Evolutionary conservation across 2,329 filamentous ascomycete genomes (phyloP).

Genomic region (Ophiostoma himal-ulmi): DNA sequence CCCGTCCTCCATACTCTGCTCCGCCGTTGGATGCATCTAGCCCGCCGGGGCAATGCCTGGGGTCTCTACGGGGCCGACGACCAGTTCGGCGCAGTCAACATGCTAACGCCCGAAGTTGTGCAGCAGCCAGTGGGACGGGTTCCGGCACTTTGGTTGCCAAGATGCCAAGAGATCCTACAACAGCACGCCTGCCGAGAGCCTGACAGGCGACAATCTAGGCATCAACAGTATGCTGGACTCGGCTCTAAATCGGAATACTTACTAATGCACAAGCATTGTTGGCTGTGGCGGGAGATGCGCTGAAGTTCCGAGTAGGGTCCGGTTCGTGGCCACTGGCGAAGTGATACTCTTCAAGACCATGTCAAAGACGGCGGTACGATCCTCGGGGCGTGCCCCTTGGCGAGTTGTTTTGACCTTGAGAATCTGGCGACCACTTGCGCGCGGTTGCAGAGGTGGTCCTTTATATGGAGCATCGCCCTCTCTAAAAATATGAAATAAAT

Average conservation of each 20-base stretch:
- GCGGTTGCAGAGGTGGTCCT: background rate
- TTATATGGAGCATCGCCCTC: background rate
- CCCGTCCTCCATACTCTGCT: conserved; percentile 20
- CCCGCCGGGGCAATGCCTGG: conserved; percentile 35
- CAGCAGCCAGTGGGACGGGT: conserved; percentile 37
- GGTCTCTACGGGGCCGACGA: conserved; percentile 42
- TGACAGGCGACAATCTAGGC: conserved; percentile 35
- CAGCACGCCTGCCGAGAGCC: conserved; percentile 36
- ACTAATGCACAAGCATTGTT: background rate
- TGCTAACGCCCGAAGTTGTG: conserved; percentile 45
- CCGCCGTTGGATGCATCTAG: conserved; percentile 24
- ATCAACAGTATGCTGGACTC: conserved; percentile 33
- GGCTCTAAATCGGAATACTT: background rate
- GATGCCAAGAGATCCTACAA: conserved; percentile 39
- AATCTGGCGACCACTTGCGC: background rate
- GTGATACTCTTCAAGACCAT: background rate
- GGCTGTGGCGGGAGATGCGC: conserved; percentile 38
- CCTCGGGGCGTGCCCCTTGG: background rate
- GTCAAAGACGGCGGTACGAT: background rate
- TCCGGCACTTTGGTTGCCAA: conserved; percentile 37
- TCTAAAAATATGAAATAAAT: background rate
- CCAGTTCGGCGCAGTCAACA: conserved; percentile 45
- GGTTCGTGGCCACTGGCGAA: background rate
- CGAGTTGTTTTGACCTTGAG: conserved; percentile 2
- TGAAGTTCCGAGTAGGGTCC: background rate